Percentiles rank a stretch among this genome's conserved stretches.
Conservation (phyloP, 2,329 filamentous ascomycete genomes). For the Microdochium bolleyi region DNA sequence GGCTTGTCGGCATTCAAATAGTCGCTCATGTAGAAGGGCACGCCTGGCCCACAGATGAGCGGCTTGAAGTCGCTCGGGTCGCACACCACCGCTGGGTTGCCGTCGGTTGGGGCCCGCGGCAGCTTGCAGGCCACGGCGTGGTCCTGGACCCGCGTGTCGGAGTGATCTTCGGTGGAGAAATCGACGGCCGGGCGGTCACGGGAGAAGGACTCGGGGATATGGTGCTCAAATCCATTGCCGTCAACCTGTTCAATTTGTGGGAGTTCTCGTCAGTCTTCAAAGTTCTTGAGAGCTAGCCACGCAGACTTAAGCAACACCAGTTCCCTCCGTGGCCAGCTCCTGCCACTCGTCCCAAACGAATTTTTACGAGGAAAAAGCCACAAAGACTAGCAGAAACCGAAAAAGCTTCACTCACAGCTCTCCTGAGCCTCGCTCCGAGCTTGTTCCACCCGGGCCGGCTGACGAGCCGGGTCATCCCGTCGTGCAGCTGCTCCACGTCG, state of each 20-base stretch:
- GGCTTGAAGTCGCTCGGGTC: slow-evolving; percentile 14
- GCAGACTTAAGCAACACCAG: not conserved
- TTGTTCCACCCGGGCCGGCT: slow-evolving; percentile 14
- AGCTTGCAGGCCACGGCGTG: slow-evolving; percentile 24
- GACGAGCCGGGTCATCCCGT: slow-evolving; percentile 7
- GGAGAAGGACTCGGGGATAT: slow-evolving; percentile 27
- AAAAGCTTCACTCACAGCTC: not conserved
- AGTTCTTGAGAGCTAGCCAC: not conserved
- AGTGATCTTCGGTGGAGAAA: slow-evolving; percentile 21
- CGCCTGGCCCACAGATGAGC: slow-evolving; percentile 9
- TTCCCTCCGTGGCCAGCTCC: no score
- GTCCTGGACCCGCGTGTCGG: slow-evolving; percentile 18
- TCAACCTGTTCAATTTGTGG: not conserved
- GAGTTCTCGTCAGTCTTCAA: not conserved
- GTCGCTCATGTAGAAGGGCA: slow-evolving; percentile 21
- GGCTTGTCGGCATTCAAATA: slow-evolving; percentile 28
- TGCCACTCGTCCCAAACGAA: no score
- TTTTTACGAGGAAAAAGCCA: no score
- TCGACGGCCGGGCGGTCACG: slow-evolving; percentile 22
- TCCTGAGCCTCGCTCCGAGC: slow-evolving; percentile 9
- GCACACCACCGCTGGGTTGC: slow-evolving; percentile 13
- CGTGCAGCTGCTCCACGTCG: slow-evolving; percentile 10
- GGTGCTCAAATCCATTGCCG: slow-evolving; percentile 27
- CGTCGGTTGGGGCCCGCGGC: slow-evolving; percentile 9
- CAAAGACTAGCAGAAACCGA: not conserved